phyloP scores from a whole-genome alignment of 2,329 filamentous ascomycete genomes.

The Clarireedia homoeocarpa region DNA sequence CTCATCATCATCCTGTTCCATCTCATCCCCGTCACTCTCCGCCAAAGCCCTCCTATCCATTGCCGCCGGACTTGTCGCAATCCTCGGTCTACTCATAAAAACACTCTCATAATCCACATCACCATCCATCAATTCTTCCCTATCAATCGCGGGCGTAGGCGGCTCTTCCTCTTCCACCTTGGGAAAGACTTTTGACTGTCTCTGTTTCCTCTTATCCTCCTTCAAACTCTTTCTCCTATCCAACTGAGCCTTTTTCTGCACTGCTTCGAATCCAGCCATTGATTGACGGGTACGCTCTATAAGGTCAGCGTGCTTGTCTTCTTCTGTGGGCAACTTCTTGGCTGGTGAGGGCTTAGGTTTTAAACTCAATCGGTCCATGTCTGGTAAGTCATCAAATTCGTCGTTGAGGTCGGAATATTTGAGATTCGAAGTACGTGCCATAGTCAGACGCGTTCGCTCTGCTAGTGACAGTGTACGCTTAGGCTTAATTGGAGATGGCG shows the following conservation, averaged over 20 bases:
- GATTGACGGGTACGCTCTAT: constrained; percentile 50
- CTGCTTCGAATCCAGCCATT: constrained; percentile 55
- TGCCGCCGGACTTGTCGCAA: constrained; percentile 61
- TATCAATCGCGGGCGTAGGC: constrained; percentile 22
- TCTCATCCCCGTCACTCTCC: not conserved
- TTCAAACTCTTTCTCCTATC: constrained; percentile 43
- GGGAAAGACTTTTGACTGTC: constrained; percentile 39
- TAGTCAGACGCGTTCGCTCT: constrained; percentile 75
- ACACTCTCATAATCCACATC: constrained; percentile 66
- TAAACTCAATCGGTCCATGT: constrained; percentile 19
- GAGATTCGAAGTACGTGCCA: constrained; percentile 52
- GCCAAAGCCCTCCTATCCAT: not conserved
- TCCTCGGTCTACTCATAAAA: constrained; percentile 75
- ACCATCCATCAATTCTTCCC: constrained; percentile 44
- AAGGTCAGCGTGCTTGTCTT: constrained; percentile 31
- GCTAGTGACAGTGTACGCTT: constrained; percentile 56
- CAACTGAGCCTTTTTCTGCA: constrained; percentile 51
- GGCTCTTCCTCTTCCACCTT: constrained; percentile 39
- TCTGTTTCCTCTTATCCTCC: constrained; percentile 36
- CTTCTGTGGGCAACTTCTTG: constrained; percentile 6
- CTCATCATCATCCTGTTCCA: not conserved
- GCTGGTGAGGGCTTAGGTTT: constrained; percentile 16
- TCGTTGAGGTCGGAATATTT: constrained; percentile 26
- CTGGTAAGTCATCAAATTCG: constrained; percentile 24
- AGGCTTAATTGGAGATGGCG: constrained; percentile 49